phyloP scores from a whole-genome alignment of 2,329 filamentous ascomycete genomes.

The Ophiocordyceps camponoti-floridani region DNA sequence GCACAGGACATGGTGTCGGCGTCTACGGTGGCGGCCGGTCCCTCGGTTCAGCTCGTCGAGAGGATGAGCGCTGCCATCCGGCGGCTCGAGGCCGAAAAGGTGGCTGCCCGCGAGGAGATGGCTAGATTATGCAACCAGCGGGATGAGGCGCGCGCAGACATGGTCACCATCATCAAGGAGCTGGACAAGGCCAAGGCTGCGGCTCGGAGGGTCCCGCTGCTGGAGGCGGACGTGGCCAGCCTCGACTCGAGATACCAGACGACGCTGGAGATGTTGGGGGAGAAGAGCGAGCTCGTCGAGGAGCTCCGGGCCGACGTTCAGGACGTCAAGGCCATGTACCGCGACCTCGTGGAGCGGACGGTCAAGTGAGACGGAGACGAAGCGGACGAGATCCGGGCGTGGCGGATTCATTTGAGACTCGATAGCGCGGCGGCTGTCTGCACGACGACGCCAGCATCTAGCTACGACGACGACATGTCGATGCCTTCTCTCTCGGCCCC shows the following conservation, averaged over 20 bases:
- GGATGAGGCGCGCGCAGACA: constrained; percentile 80
- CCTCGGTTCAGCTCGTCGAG: constrained; percentile 87
- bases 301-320: constrained; percentile 77
- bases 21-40: constrained; percentile 77
- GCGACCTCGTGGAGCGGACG: constrained; percentile 75
- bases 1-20: constrained; percentile 76
- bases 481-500: constrained; percentile 75
- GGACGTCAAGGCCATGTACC: constrained; percentile 92
- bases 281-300: constrained; percentile 91
- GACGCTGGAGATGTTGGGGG: constrained; percentile 82
- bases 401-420: background rate
- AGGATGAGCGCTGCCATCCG: constrained; percentile 89
- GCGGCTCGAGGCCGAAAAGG: constrained; percentile 79
- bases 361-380: constrained; percentile 31
- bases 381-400: background rate
- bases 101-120: constrained; percentile 74
- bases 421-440: background rate
- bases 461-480: constrained; percentile 21
- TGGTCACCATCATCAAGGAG: constrained; percentile 81
- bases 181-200: constrained; percentile 50
- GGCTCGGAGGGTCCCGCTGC: constrained; percentile 37
- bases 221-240: constrained; percentile 51
- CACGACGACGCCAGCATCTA: background rate
- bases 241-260: constrained; percentile 72
- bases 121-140: constrained; percentile 64